Evolutionary conservation across 805 yeast genomes (phyloP), one percentile per base, ranked within the genome.

Genomic region (Yamadazyma insecticola): DNA sequence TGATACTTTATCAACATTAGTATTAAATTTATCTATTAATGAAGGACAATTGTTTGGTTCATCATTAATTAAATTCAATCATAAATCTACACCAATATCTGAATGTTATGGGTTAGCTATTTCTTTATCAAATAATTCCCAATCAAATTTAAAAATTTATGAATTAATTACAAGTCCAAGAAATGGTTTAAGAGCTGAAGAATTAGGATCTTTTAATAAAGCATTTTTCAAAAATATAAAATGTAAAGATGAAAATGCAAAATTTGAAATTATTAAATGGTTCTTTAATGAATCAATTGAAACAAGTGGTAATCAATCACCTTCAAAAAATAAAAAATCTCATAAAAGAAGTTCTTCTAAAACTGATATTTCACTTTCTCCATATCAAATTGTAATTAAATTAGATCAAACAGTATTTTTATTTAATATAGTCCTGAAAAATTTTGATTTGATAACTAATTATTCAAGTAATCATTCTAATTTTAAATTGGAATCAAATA

Each of bases 41-140:
- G 26, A 18, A 3, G 13, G 12, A 11, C 16, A 23, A 1, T 22
- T 43, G 5, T 13, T 15, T n/a, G 34, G 43, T 6, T 26, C 40
- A 2, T 34, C 32, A 10, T 24, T 48, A 11, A 39, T 40, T 12
- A 44, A 48, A 23, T 47, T 49, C 23, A 26, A 35, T 7, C 32
- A 33, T 9, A 43, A 41, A 24, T 13, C 33, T 9, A 26, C 25
- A 2, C 11, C 16, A 3, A 13, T 7, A 4, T 19, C 22, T 7
- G 43, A 36, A 19, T 25, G n/a, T 13, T 46, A 29, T 39, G 55
- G 53, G 3, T 38, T 52, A 11, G 43, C 38, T 4, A 19, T 50
- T 1, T 30, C 26, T 13, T 29, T 30, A 23, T 24, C 11, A 15
- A 22, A 12, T 22, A 36, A 26, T 16, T 24, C 9, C 18, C 36